Evolutionary conservation across 2,329 filamentous ascomycete genomes (phyloP).

Genomic region (Ophiostoma quercus): DNA sequence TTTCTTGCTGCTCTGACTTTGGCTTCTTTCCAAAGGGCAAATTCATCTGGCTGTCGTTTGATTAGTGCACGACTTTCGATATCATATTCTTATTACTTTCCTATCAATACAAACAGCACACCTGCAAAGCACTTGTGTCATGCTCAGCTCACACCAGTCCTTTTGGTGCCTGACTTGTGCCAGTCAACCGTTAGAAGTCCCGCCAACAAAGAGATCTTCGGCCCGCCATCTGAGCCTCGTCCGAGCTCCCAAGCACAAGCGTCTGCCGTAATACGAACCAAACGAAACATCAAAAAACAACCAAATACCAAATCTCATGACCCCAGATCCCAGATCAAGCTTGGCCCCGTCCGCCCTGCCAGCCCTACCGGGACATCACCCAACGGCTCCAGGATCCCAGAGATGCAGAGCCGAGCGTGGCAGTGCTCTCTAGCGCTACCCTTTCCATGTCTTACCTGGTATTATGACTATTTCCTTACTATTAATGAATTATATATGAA

Average conservation of each 20-base stretch:
- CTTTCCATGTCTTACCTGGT: background rate
- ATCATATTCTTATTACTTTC: background rate
- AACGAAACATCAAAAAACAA: background rate
- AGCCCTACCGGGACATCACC: slow-evolving; percentile 14
- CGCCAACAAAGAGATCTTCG: slow-evolving; percentile 9
- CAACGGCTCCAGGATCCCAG: slow-evolving; percentile 16
- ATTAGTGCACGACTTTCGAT: background rate
- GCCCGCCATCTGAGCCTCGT: background rate
- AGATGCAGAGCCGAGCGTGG: slow-evolving; percentile 30
- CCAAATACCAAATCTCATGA: background rate
- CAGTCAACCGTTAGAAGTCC: background rate
- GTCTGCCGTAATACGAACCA: background rate
- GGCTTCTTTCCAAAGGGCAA: background rate
- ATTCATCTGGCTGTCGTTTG: background rate
- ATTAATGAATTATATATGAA: background rate
- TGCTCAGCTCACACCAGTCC: slow-evolving; percentile 3
- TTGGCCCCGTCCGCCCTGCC: slow-evolving; percentile 12
- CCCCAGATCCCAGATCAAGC: background rate
- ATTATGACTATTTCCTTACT: background rate
- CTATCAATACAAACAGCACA: too few species aligned
- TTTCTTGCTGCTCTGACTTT: background rate
- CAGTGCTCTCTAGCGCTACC: slow-evolving; percentile 30
- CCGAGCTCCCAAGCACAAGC: background rate
- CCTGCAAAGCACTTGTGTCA: background rate
- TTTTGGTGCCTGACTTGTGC: slow-evolving; percentile 7